These are phyloP conservation scores for Paracoccidioides lutzii DNA, from an alignment of 2,329 filamentous ascomycete genomes.

Conservation along the genomic window DNA sequence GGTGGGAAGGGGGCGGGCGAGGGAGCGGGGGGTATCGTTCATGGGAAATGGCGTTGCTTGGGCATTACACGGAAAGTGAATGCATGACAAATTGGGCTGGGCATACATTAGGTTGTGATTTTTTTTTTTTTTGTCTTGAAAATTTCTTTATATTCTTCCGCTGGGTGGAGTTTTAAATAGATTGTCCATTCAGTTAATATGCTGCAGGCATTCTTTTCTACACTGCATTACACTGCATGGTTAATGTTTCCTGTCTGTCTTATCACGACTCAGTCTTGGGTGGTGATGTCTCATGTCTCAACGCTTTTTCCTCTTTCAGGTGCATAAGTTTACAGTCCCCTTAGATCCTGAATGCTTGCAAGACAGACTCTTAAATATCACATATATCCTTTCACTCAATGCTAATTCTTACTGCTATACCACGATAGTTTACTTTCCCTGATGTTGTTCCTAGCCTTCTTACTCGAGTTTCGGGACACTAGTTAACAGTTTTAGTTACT, in stretches of 20 bases:
- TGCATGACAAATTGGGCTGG: neutral
- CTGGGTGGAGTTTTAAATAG: too few relatives aligned
- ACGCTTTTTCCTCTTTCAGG: neutral
- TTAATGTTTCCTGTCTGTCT: neutral
- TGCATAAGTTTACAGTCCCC: neutral
- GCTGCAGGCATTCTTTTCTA: neutral
- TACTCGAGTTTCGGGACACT: too few relatives aligned
- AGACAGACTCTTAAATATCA: neutral
- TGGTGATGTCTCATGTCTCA: neutral
- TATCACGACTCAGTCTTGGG: neutral
- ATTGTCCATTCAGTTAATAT: too few relatives aligned
- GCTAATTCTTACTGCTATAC: too few relatives aligned
- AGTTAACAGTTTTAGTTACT: too few relatives aligned
- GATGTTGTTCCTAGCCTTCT: too few relatives aligned
- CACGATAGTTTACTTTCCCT: too few relatives aligned
- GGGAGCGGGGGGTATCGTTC: neutral
- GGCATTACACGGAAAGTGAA: neutral
- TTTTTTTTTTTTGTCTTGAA: neutral
- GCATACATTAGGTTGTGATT: neutral
- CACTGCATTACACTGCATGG: neutral
- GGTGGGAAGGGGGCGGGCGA: neutral
- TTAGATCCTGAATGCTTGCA: neutral
- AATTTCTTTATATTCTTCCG: neutral
- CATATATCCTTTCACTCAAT: neutral
- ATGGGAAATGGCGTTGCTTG: constrained; percentile 2